Conservation (phyloP, 2,329 filamentous ascomycete genomes). For the Cercospora zeina region DNA sequence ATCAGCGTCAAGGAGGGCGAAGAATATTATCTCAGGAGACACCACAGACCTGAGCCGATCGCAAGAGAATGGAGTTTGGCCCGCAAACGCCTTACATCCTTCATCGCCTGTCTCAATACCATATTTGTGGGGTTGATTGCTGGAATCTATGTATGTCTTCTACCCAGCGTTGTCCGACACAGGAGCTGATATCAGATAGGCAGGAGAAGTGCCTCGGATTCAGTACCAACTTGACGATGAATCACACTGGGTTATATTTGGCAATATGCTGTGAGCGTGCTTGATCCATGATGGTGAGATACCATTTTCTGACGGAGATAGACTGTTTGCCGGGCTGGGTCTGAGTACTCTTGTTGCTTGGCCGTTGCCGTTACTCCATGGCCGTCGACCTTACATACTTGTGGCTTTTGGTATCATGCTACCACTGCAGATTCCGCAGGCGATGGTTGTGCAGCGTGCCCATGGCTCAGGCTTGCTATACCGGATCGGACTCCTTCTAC, state of each 20-base stretch:
- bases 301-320: constrained; percentile 23
- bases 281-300: background rate
- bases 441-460: constrained; percentile 60
- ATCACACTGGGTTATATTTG: constrained; percentile 66
- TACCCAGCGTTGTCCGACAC: background rate
- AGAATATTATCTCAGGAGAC: constrained; percentile 45
- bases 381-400: constrained; percentile 75
- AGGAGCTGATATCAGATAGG: constrained; percentile 40
- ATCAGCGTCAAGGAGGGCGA: constrained; percentile 41
- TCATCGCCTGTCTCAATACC: constrained; percentile 71
- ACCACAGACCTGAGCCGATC: constrained; percentile 63
- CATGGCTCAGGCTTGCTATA: constrained; percentile 60
- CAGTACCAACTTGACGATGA: constrained; percentile 74
- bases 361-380: constrained; percentile 73
- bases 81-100: constrained; percentile 68
- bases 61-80: constrained; percentile 69
- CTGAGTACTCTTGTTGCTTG: constrained; percentile 69
- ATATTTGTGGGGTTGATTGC: constrained; percentile 68
- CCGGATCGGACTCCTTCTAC: constrained; percentile 61
- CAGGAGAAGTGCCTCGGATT: constrained; percentile 74
- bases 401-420: constrained; percentile 67
- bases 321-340: constrained; percentile 68
- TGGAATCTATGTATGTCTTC: constrained; percentile 62
- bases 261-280: constrained; percentile 62
- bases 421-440: constrained; percentile 74